Conservation (phyloP, 169 alveolate species). For the Eimeria praecox region DNA sequence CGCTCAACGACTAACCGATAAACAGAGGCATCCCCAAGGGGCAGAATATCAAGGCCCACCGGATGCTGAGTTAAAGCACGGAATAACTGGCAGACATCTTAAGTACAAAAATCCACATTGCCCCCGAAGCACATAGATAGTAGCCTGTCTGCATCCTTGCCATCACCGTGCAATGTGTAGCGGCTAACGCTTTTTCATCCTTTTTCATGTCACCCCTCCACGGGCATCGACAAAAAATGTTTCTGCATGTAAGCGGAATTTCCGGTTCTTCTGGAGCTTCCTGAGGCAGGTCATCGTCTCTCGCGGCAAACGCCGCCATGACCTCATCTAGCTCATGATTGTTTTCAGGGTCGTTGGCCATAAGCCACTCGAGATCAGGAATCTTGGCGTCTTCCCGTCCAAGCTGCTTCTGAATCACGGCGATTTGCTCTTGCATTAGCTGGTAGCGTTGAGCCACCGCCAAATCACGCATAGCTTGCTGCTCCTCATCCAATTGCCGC, state of each 20-base stretch:
- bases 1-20: conserved; percentile 45
- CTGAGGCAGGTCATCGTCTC: conserved; percentile 71
- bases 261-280: conserved; percentile 43
- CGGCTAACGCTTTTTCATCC: conserved; percentile 57
- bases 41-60: conserved; percentile 71
- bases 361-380: conserved; percentile 68
- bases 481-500: conserved; percentile 71
- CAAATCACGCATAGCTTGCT: conserved; percentile 70
- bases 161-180: neutral
- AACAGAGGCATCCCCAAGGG: conserved; percentile 73
- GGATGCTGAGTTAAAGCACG: conserved; percentile 64
- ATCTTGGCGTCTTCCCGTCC: conserved; percentile 43
- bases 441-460: conserved; percentile 57
- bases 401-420: conserved; percentile 62
- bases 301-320: conserved; percentile 71
- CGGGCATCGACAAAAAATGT: conserved; percentile 68
- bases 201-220: conserved; percentile 70
- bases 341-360: conserved; percentile 74
- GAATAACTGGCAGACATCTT: conserved; percentile 9
- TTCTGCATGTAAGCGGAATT: conserved; percentile 58
- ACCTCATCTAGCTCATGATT: conserved; percentile 68
- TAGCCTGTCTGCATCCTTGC: neutral
- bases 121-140: neutral
- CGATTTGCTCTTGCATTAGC: conserved; percentile 68
- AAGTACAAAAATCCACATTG: neutral